Base-by-base conservation (phyloP, 768 basidiomycete genomes). In the Agrocybe praecox region DNA sequence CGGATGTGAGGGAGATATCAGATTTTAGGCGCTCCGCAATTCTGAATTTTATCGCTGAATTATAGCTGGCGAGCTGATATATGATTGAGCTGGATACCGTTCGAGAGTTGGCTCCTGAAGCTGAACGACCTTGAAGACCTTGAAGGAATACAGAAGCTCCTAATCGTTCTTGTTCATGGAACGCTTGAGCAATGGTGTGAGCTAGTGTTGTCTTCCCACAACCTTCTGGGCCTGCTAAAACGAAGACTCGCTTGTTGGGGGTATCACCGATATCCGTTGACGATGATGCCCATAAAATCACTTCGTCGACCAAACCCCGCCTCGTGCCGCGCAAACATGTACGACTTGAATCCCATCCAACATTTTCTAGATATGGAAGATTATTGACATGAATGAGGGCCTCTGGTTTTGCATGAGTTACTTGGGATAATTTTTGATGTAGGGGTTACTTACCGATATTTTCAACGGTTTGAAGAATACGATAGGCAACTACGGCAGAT, bases 181-280 rank as follows among this genome's bases (percentile, higher is more conserved):
- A 56, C 22, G 17, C 42, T 7, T 34, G 43, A 1, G 49, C 43
- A n/a, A 56, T 23, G 9, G 55, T 56, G 32, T 56, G 55, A 2
- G 55, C 55, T 44, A 56, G 49, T 11, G 55, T n/a, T 2, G 55
- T 50, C 40, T 56, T 56, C 6, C 55, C 49, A 19, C 48, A 44
- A 17, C 49, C 49, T 22, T 0, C 8, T 9, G 55, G 55, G 18
- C 48, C 48, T 3, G 49, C 22, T 14, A 56, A 32, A 12, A 56
- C 6, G 21, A 50, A 56, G 29, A 56, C 15, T 7, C 49, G 46
- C 18, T 43, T 56, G 36, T 49, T 22, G 19, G 47, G 24, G 11
- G 17, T 18, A 17, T 17, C n/a, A 8, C 22, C 48, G 15, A 15
- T 15, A n/a, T 48, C 36, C 21, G 7, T 44, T 9, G 49, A 49